Base-by-base conservation (phyloP, 2,329 filamentous ascomycete genomes). In the Colletotrichum magnum region DNA sequence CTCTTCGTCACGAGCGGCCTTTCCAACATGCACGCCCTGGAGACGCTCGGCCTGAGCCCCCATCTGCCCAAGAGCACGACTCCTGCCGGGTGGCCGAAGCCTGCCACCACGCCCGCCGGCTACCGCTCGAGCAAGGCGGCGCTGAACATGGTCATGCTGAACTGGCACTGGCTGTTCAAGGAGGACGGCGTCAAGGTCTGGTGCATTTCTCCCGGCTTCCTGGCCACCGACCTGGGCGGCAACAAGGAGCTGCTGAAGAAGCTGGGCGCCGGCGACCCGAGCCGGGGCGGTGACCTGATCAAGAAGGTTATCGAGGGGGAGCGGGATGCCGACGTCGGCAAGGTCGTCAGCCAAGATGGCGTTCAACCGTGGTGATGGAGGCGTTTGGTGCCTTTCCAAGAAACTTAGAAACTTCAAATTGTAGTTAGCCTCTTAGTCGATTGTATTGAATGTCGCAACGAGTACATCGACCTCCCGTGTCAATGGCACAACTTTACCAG, bases 121-220 rank as follows among this genome's bases (percentile, higher is more conserved):
- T 86, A 86, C 68, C 79, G 83, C 3, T 76, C 75, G 28, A 73
- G 75, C 24, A 86, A 86, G 74, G 79, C 79, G 0, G 85, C 81
- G 0, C 72, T 86, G 64, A 86, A 86, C 70, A 86, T 86, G 84
- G 67, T 86, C 70, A 83, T 85, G 83, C 75, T 79, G 6, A 81
- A 85, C 66, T 86, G 83, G 81, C 67, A 74, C 12, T 75, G 80
- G 7, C 66, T 78, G 0, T 74, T 86, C 26, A 79, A 76, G 53
- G 79, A 80, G 2, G 86, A 89, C 50, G 84, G 85, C 0, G 84
- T 88, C 5, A 86, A 85, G 73, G 82, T 85, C 0, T 88, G 79
- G 77, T 73, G 74, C 36, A 74, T 88, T n/a, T 82, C 79, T 6
- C 86, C 86, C 0, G 87, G 86, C 0, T 80, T 83, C 54, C 72